Evolutionary conservation across 2,329 filamentous ascomycete genomes (phyloP).

Genomic region (Tolypocladium inflatum): DNA sequence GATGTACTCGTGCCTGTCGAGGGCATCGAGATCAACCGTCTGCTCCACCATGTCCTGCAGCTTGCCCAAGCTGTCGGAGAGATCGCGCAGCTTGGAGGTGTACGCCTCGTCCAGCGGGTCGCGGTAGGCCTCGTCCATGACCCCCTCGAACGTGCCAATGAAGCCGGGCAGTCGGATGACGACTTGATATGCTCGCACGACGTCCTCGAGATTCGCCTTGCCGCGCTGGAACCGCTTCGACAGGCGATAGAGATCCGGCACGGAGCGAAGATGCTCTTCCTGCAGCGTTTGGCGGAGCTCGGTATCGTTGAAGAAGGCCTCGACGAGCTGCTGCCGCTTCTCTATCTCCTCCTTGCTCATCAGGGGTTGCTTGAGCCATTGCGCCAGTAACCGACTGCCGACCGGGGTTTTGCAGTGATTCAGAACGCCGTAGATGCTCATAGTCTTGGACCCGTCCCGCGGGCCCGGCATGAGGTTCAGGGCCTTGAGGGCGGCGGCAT

Average conservation of each 20-base stretch:
- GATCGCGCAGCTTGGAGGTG: constrained; percentile 68
- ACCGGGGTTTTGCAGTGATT: constrained; percentile 98
- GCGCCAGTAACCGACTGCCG: constrained; percentile 78
- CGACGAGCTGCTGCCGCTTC: constrained; percentile 84
- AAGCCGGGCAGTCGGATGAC: constrained; percentile 87
- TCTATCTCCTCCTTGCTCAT: constrained; percentile 89
- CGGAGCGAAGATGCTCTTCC: constrained; percentile 85
- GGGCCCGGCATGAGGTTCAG: constrained; percentile 96
- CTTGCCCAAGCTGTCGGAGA: constrained; percentile 71
- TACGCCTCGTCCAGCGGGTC: constrained; percentile 81
- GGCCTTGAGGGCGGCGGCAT: constrained; percentile 86
- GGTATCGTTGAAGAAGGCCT: constrained; percentile 88
- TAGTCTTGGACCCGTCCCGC: constrained; percentile 89
- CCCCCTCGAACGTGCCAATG: constrained; percentile 75
- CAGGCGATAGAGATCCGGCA: constrained; percentile 87
- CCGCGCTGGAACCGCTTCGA: constrained; percentile 92
- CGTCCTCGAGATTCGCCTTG: constrained; percentile 86
- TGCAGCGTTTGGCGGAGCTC: constrained; percentile 93
- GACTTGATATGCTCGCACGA: constrained; percentile 91
- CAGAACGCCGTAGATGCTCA: constrained; percentile 88
- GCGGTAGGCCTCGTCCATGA: constrained; percentile 93
- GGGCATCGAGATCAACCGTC: constrained; percentile 87
- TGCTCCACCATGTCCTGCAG: constrained; percentile 98
- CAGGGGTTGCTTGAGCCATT: constrained; percentile 95
- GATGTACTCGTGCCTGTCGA: constrained; percentile 96